Conservation (phyloP, 2,329 filamentous ascomycete species). For the Penicillium paneum region DNA sequence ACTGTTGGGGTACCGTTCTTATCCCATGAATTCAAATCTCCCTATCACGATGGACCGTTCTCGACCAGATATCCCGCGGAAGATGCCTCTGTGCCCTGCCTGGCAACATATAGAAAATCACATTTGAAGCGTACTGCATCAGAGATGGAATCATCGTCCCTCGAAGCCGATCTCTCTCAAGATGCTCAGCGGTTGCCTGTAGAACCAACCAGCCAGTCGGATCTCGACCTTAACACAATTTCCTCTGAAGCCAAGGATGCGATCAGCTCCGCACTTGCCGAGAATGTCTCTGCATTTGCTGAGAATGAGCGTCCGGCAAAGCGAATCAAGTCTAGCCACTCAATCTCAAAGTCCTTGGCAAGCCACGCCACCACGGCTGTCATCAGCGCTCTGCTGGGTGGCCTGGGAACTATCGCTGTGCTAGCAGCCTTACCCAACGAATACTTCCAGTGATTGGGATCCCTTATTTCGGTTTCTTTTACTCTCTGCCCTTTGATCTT, state of each 20-base stretch:
- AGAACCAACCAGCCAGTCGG: conserved; percentile 13
- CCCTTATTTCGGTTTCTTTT: not conserved
- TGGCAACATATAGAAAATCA: not conserved
- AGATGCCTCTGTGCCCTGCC: not conserved
- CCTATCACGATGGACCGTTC: conserved; percentile 26
- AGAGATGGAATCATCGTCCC: conserved; percentile 24
- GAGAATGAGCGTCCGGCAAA: conserved; percentile 27
- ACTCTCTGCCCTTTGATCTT: not conserved
- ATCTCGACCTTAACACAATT: conserved; percentile 7
- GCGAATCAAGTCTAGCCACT: conserved; percentile 23
- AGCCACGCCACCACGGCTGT: conserved; percentile 42
- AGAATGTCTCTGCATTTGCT: conserved; percentile 9
- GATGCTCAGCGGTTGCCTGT: conserved; percentile 27
- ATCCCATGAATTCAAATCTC: not conserved
- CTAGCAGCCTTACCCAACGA: conserved; percentile 44
- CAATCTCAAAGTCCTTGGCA: conserved; percentile 23
- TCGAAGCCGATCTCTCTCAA: conserved; percentile 9
- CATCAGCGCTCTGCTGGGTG: conserved; percentile 41
- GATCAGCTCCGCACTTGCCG: conserved; percentile 13
- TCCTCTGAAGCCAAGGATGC: conserved; percentile 10
- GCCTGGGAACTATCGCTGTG: conserved; percentile 40
- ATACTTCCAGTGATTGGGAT: conserved; percentile 36
- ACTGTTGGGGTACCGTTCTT: not conserved
- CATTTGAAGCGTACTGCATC: conserved; percentile 32
- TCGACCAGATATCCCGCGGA: not conserved